Conservation (phyloP, 2,329 filamentous ascomycete genomes). For the Allantophomopsis lycopodina region DNA sequence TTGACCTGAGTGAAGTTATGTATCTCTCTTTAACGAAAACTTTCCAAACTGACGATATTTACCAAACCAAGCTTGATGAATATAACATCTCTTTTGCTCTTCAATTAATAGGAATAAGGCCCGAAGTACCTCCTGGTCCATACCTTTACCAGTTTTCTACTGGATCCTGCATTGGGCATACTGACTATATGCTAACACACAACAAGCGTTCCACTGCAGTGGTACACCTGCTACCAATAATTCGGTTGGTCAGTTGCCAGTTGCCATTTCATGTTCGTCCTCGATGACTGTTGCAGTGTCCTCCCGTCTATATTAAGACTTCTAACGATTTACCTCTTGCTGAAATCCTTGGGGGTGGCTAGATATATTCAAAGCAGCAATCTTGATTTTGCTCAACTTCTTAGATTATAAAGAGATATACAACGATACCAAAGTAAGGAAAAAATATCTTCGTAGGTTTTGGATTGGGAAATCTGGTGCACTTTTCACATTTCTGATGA, state of each 20-base stretch:
- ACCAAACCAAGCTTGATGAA: conserved; percentile 5
- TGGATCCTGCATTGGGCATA: conserved; percentile 31
- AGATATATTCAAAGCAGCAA: too few relatives aligned
- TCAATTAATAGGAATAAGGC: conserved; percentile 4
- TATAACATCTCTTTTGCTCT: conserved; percentile 12
- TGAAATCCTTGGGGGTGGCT: too few relatives aligned
- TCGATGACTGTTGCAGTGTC: conserved; percentile 33
- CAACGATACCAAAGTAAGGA: too few relatives aligned
- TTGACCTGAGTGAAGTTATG: too few relatives aligned
- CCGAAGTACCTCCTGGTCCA: conserved; percentile 26
- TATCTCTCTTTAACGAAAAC: too few relatives aligned
- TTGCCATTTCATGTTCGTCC: conserved; percentile 24
- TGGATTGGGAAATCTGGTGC: too few relatives aligned
- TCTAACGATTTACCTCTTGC: conserved; percentile 40
- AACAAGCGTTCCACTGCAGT: conserved; percentile 34
- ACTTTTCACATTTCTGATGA: too few relatives aligned
- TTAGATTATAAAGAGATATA: too few relatives aligned
- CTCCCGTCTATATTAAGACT: conserved; percentile 43
- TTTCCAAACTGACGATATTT: conserved; percentile 3
- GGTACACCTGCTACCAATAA: conserved; percentile 21
- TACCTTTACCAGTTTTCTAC: conserved; percentile 30
- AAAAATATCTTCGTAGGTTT: too few relatives aligned
- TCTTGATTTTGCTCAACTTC: too few relatives aligned
- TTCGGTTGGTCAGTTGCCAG: conserved; percentile 26
- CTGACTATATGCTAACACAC: conserved; percentile 32